Evolutionary conservation across 306 rosid genomes (phyloP).

Genomic region (Gynostemma pentaphyllum): DNA sequence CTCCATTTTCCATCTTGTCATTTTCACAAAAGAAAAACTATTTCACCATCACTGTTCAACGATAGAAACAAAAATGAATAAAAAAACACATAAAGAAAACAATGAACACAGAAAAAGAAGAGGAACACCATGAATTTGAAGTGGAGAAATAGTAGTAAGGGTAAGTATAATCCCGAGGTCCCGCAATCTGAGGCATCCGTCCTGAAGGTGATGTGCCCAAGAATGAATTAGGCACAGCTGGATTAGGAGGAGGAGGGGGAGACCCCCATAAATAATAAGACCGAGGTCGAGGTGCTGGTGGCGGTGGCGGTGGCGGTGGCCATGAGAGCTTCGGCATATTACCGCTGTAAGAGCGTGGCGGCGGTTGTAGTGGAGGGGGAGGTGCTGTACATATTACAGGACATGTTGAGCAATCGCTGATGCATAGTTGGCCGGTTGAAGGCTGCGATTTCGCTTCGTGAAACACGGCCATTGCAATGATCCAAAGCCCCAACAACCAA

Average conservation of each 20-base stretch:
- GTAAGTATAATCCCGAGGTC: conserved; percentile 35
- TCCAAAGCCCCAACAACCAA: conserved; percentile 20
- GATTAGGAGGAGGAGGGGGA: conserved; percentile 50
- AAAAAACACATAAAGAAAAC: conserved; percentile 14
- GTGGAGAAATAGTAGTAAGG: conserved; percentile 53
- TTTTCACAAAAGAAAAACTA: neutral
- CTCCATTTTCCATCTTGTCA: too few relatives aligned
- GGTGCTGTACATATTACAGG: conserved; percentile 69
- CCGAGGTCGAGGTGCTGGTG: conserved; percentile 26
- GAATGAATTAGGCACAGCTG: conserved; percentile 30
- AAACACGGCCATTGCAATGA: conserved; percentile 26
- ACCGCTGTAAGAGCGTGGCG: conserved; percentile 18
- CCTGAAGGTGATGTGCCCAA: conserved; percentile 32
- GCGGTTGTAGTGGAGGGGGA: conserved; percentile 28
- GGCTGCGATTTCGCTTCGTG: conserved; percentile 19
- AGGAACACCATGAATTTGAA: conserved; percentile 32
- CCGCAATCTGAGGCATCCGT: conserved; percentile 24
- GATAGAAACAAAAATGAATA: conserved; percentile 16
- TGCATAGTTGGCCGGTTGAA: conserved; percentile 33
- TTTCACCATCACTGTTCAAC: conserved; percentile 13
- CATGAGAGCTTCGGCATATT: neutral
- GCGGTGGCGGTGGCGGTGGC: conserved; percentile 10
- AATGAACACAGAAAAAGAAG: conserved; percentile 8
- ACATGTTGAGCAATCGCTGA: conserved; percentile 65
- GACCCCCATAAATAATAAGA: conserved; percentile 17